Conservation (phyloP, 2,329 filamentous ascomycete species). For the Parastagonospora nodorum region DNA sequence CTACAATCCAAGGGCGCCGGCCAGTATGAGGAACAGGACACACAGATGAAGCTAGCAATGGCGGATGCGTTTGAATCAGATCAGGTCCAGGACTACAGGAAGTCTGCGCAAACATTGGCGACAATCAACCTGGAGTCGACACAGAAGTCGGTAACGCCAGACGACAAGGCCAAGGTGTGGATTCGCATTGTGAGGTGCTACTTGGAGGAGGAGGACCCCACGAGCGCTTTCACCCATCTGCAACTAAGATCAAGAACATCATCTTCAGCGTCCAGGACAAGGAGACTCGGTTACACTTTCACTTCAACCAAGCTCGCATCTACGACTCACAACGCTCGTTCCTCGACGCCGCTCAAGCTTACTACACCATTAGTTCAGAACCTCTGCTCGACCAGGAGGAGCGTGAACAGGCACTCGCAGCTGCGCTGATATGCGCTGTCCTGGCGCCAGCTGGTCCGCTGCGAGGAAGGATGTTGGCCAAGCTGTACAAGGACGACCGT, state of each 20-base stretch:
- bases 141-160: conserved; percentile 80
- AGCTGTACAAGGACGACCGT: conserved; percentile 92
- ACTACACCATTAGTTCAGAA: conserved; percentile 84
- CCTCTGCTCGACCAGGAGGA: conserved; percentile 83
- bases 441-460: conserved; percentile 88
- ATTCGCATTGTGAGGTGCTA: conserved; percentile 93
- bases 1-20: conserved; percentile 71
- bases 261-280: conserved; percentile 78
- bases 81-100: conserved; percentile 74
- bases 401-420: conserved; percentile 79
- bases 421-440: conserved; percentile 89
- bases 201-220: conserved; percentile 90
- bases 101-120: conserved; percentile 77
- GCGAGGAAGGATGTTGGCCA: conserved; percentile 77
- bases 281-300: conserved; percentile 80
- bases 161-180: conserved; percentile 84
- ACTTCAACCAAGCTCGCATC: conserved; percentile 90
- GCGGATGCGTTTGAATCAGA: conserved; percentile 77
- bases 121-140: conserved; percentile 88
- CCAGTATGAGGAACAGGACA: conserved; percentile 80
- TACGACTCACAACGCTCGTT: conserved; percentile 89
- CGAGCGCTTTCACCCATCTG: conserved; percentile 82
- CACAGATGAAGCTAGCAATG: conserved; percentile 76
- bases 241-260: conserved; percentile 93
- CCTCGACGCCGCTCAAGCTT: conserved; percentile 82